These are phyloP conservation scores for Evernia prunastri DNA, from an alignment of 495 filamentous ascomycete species.

Conservation along the genomic window DNA sequence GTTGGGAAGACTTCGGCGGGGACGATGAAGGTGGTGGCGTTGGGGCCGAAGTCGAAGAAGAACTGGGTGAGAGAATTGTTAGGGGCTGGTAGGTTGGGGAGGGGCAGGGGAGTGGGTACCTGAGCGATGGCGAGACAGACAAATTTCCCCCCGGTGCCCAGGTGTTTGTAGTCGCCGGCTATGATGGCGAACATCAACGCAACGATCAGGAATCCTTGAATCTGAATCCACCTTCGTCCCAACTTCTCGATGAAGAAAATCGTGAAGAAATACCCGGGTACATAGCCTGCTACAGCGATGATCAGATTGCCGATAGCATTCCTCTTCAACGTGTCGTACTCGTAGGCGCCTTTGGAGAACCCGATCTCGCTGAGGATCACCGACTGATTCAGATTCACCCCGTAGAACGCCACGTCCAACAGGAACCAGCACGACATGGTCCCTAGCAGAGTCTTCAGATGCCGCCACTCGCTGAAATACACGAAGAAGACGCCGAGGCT, in stretches of 20 bases:
- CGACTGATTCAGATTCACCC: conserved; percentile 38
- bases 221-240: conserved; percentile 32
- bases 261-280: conserved; percentile 35
- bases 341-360: conserved; percentile 30
- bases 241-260: conserved; percentile 34
- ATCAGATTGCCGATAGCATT: conserved; percentile 36
- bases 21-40: conserved; percentile 31
- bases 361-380: conserved; percentile 33
- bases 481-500: conserved; percentile 25
- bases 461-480: conserved; percentile 27
- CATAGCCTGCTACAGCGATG: conserved; percentile 32
- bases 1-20: conserved; percentile 31
- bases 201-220: conserved; percentile 28
- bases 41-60: conserved; percentile 32
- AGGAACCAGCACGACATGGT: conserved; percentile 25
- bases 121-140: conserved; percentile 31
- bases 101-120: background rate
- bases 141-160: conserved; percentile 32
- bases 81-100: background rate
- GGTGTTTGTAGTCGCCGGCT: conserved; percentile 31
- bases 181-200: conserved; percentile 34
- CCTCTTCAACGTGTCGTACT: conserved; percentile 31
- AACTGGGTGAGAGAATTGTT: conserved; percentile 13
- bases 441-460: conserved; percentile 24
- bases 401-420: conserved; percentile 36